Evolutionary conservation across 1,284 basidiomycete species (phyloP).

Genomic region (Athelia psychrophila): DNA sequence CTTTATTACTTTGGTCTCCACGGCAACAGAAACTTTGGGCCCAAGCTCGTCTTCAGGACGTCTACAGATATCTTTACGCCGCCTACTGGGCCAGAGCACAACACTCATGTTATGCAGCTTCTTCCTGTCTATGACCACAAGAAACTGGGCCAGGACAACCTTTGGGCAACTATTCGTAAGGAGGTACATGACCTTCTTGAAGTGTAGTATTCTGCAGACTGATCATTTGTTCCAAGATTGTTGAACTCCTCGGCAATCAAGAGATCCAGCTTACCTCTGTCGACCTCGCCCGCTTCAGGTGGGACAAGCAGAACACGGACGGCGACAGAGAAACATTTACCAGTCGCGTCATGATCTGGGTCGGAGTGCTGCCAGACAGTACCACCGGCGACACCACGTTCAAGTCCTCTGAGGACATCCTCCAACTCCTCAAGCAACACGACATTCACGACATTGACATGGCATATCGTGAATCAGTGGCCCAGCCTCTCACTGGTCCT

Average conservation of each 20-base stretch:
- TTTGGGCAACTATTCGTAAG: constrained; percentile 31
- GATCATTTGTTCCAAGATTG: constrained; percentile 33
- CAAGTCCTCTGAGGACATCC: constrained; percentile 29
- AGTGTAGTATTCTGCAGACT: constrained; percentile 25
- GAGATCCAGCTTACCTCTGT: constrained; percentile 27
- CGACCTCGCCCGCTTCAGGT: constrained; percentile 36
- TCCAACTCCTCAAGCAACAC: constrained; percentile 17
- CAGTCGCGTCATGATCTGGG: constrained; percentile 34
- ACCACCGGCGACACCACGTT: constrained; percentile 24
- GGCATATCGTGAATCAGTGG: constrained; percentile 31
- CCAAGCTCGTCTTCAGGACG: constrained; percentile 35
- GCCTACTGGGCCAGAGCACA: constrained; percentile 29
- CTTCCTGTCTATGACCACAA: constrained; percentile 24
- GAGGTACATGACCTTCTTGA: constrained; percentile 32
- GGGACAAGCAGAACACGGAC: constrained; percentile 18
- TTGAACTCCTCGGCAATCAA: constrained; percentile 24
- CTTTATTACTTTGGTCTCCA: constrained; percentile 31
- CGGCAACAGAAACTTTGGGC: too few relatives aligned
- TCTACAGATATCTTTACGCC: constrained; percentile 29
- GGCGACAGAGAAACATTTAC: constrained; percentile 13
- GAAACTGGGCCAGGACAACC: constrained; percentile 27
- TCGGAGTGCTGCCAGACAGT: constrained; percentile 35
- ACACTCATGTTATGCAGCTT: constrained; percentile 31
- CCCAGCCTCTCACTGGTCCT: constrained; percentile 19
- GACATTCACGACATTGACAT: constrained; percentile 27